Base-by-base conservation (phyloP, 2,329 filamentous ascomycete genomes). In the Metarhizium guizhouense region DNA sequence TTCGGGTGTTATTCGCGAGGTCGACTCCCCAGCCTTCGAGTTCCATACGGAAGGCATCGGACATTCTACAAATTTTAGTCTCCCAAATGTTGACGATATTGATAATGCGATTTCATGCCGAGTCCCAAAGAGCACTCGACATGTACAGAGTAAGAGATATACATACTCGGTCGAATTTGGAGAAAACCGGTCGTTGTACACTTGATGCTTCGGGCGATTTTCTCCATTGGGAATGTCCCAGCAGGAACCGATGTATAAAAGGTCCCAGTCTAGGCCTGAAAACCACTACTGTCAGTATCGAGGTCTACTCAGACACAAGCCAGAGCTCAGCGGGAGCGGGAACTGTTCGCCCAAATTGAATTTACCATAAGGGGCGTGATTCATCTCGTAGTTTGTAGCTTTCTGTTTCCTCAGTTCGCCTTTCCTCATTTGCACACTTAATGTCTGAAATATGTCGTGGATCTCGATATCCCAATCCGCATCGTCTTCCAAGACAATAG, bases 401-500 rank as follows among this genome's bases (percentile, higher is more conserved):
- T 25, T 18, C 16, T 34, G n/a, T 25, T 34, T 36, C 13, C 47
- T 48, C 6, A 54, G 34, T 38, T 43, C 25, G 25, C 25, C 25
- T 25, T 25, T 25, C 25, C 25, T 25, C 25, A 25, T 25, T 25
- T 25, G 25, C 25, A 25, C 25, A 25, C 25, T 25, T 4, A 25
- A 25, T 25, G 25, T 25, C 4, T 25, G 25, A 25, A 25, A 25
- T 25, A 25, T 25, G 4, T 25, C 25, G 25, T 25, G 25, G 3
- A 25, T 4, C 25, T 25, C 25, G 4, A 25, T 4, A 25, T 25
- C 25, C 25, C 53, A 54, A 13, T 54, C 53, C 10, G 34, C 53
- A 16, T 54, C 53, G 7, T 54, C 53, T 16, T 54, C 53, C n/a
- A 54, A n/a, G 10, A 54, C n/a, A 4, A 54, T 50, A 18, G 53